Percentiles rank a stretch among this genome's conserved stretches.
Conservation (phyloP, 192 early-diverging fungal species). For the Gigaspora rosea region DNA sequence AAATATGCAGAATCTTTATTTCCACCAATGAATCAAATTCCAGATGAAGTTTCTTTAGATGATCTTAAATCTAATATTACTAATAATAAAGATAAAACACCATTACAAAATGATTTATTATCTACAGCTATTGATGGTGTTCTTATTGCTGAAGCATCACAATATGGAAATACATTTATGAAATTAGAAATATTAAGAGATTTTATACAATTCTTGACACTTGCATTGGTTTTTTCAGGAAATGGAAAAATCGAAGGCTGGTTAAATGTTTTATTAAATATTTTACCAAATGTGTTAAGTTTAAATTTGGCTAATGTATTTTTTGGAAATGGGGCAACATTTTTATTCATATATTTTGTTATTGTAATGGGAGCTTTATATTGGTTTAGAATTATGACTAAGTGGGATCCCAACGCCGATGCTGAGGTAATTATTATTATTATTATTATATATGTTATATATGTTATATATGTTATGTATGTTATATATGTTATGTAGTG, state of each 20-base stretch:
- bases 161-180: constrained; percentile 40
- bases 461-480: no score
- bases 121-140: constrained; percentile 41
- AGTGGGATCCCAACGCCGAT: constrained; percentile 39
- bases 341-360: constrained; percentile 39
- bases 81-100: constrained; percentile 37
- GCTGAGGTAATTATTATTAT: constrained; percentile 36
- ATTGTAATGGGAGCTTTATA: constrained; percentile 38
- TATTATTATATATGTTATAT: no score
- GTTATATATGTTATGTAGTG: no score
- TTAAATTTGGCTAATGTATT: constrained; percentile 38
- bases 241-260: constrained; percentile 36
- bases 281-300: constrained; percentile 40
- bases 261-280: constrained; percentile 37
- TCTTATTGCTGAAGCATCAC: constrained; percentile 36
- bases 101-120: constrained; percentile 41
- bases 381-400: constrained; percentile 46
- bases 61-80: constrained; percentile 40
- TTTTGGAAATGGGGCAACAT: constrained; percentile 41
- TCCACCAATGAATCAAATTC: constrained; percentile 38
- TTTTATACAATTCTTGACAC: constrained; percentile 43
- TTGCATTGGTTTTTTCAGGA: constrained; percentile 33
- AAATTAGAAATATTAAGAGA: constrained; percentile 46
- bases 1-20: constrained; percentile 36
- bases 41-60: constrained; percentile 35